Evolutionary conservation across 2,329 filamentous ascomycete species (phyloP), one percentile per base, ranked within the genome.

Genomic region (Penicillium corylophilum): DNA sequence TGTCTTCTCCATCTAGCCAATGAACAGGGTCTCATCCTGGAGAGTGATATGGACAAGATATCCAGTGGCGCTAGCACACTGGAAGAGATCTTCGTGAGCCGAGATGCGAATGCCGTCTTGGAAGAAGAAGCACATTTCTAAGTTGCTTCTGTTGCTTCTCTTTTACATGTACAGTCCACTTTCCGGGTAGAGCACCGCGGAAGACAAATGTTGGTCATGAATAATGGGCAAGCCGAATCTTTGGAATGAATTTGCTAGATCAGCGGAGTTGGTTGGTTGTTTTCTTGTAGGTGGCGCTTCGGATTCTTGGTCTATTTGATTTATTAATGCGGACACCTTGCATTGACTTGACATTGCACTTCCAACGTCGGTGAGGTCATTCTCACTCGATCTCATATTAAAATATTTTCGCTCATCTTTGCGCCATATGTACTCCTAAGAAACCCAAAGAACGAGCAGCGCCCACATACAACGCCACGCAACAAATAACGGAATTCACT

Each of bases 1-100:
- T 95, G 89, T 64, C 75, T 96, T 51, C 76, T 96, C 59, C 92
- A 96, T 73, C 70, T 96, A 64, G 92, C 92, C 53, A 96, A 96
- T 73, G 92, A 96, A 68, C 93, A 95, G 75, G 92, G 92, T 0
- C 77, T 96, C 35, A 79, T 88, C 22, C 88, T 96, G 56, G 82
- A 88, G 59, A 85, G 84, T 49, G 76, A 81, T 29, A 73, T 67
- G 7, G 63, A 50, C 41, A 60, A 57, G 45, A 50, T 66, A 26
- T 63, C 61, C 20, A 54, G 60, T 23, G 61, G 60, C 29, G 61
- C 60, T 10, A 66, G 65, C 42, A 70, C 63, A 16, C 55, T 77
- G 18, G 74, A 77, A 59, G 76, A 79, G 55, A 75, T 79, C 44
- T 74, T 69, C 48, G 72, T 77, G 40, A 60, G 58, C 23, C 71